phyloP scores from a whole-genome alignment of 257 asterid genomes.

The Capsicum baccatum region DNA sequence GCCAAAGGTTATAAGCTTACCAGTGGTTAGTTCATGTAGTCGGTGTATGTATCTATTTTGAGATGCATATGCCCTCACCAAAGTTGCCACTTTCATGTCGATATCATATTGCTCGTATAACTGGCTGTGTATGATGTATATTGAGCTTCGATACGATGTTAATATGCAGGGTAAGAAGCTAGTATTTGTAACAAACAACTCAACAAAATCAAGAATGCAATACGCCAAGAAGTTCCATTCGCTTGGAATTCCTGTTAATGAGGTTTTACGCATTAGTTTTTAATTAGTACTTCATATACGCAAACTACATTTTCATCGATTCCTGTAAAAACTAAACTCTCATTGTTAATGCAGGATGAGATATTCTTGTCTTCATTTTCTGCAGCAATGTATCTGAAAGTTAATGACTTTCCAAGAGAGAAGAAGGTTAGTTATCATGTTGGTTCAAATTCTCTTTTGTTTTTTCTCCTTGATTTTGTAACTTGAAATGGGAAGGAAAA shows the following conservation, averaged over 20 bases:
- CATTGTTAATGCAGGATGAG: conserved; percentile 68
- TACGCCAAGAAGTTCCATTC: conserved; percentile 77
- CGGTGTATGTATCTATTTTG: too few species aligned
- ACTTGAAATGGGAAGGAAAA: neutral
- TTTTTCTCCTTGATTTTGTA: neutral
- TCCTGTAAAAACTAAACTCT: conserved; percentile 1
- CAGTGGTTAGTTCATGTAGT: too few species aligned
- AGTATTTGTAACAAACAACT: conserved; percentile 90
- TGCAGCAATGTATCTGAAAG: conserved; percentile 93
- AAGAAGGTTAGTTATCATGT: conserved; percentile 63
- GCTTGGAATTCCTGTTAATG: conserved; percentile 76
- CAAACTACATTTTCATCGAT: neutral
- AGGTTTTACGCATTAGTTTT: conserved; percentile 47
- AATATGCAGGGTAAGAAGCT: conserved; percentile 75
- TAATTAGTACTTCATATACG: neutral
- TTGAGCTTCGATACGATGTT: neutral
- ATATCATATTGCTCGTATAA: too few species aligned
- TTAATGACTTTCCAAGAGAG: conserved; percentile 67
- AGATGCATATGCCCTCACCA: too few species aligned
- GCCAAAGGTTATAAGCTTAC: too few species aligned
- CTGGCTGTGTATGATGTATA: neutral
- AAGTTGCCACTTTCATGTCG: too few species aligned
- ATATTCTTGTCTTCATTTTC: conserved; percentile 93
- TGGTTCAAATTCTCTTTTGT: neutral
- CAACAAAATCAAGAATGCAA: conserved; percentile 80